Evolutionary conservation across 768 basidiomycete species (phyloP), one percentile per base, ranked within the genome.

Genomic region (Pleurotus cornucopiae): DNA sequence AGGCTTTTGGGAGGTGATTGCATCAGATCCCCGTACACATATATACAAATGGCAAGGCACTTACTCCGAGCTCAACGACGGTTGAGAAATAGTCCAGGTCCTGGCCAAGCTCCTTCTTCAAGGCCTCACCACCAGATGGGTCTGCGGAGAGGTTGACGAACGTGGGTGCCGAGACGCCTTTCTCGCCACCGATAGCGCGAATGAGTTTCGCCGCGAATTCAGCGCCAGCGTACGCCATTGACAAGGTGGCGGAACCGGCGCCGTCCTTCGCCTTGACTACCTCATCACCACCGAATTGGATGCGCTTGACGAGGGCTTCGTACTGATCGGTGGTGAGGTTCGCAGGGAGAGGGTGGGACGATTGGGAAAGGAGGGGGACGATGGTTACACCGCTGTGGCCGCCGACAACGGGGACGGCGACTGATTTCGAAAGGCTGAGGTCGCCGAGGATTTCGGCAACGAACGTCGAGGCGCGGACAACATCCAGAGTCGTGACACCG

Each of bases 231-330:
- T 88, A 93, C 1, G 94, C 94, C 94, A 98, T 98, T 34, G 91
- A 94, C 56, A 96, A 83, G n/a, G 94, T 97, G 6, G 95, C 95
- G 30, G 92, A 94, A 45, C 97, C 97, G 52, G 86, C 85, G 61
- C 89, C 89, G 64, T 92, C 89, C 78, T 99, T 99, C 44, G 97
- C 97, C 76, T 97, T 90, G 69, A 98, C 96, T 66, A 98, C 95
- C 74, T 98, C 95, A 63, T 97, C 95, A 57, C 94, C 95, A 56
- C 95, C 95, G 66, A 91, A 97, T 70, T 96, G 94, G 64, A 97
- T 92, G 62, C 92, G 89, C 56, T 92, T 79, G 47, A 90, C 77
- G 49, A 98, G 80, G 12, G 77, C 72, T 23, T 85, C 83, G 64
- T 84, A 69, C 1, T 71, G 68, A 5, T 73, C 75, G 37, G 74